Evolutionary conservation across 1,139 yeast species (phyloP), one percentile per base, ranked within the genome.

Genomic region (Wickerhamomyces sp.): DNA sequence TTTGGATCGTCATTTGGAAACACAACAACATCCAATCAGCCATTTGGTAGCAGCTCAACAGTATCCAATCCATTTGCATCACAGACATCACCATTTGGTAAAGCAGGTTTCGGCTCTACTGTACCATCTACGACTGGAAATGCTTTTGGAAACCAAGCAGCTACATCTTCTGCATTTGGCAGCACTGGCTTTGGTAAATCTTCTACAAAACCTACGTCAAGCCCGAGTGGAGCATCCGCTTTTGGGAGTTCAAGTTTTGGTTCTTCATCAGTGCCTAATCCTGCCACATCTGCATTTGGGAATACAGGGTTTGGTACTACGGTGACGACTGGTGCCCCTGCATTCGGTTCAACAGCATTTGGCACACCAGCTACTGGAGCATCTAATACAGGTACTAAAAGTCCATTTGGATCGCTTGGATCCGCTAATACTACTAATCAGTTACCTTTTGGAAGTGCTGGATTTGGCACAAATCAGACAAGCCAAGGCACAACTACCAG

Each of bases 1-100:
- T 53, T 52, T 37, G 55, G 58, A 30, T 45, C n/a, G n/a, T n/a
- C 54, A 7, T 54, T 54, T 46, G 56, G 58, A 28, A 6, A 5
- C 20, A 35, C 55, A 8, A 21, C 45, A 12, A 42, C 40, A 9
- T 35, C 50, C 3, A 49, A 33, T 15, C 9, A 6, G 7, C 29
- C 24, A 34, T 28, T 36, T 33, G 43, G 50, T 9, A 44, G 49
- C 25, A 33, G 44, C 30, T 36, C 42, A 16, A 21, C 46, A 9
- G 42, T 39, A 9, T 36, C 50, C 4, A 50, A 35, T 14, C 41
- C 51, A 17, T 43, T 42, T 24, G 44, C 43, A 1, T 20, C 44
- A 7, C 22, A 37, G 10, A 10, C 31, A 3, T 30, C 45, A 39
- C n/a, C 48, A 10, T 30, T 30, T 12, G 27, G 30, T 15, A 28